Base-by-base conservation (phyloP, 768 basidiomycete genomes). In the Multifurca ochricompacta region DNA sequence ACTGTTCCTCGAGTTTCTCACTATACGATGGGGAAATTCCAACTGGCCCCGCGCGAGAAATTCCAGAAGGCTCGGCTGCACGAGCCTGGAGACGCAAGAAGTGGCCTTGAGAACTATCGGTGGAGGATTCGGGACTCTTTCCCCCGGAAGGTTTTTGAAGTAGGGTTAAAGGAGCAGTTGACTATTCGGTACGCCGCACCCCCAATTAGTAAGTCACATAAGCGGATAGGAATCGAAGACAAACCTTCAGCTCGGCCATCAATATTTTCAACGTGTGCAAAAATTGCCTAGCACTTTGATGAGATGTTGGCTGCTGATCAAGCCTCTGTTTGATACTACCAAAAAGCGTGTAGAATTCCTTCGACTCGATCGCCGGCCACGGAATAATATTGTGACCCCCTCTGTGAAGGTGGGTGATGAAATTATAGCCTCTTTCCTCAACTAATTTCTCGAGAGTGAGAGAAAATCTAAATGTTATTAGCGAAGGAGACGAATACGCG, bases 241-340 rank as follows among this genome's bases (percentile, higher is more conserved):
- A 19, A 35, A 79, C 82, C 74, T 83, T 83, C 40, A 83, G 61
- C 52, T 83, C 83, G 4, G 82, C 82, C 82, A 83, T 83, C 37
- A 83, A 59, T 0, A 79, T 80, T 64, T 83, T 83, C 64, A 84
- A 65, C 2, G 74, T 70, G 23, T 77, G 74, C 9, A 83, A 63
- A 58, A 84, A 83, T 51, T 78, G 72, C 13, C 77, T 77, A 0
- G 78, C 82, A 0, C 73, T 69, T 0, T 63, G 66, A 60, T 83
- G 80, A 0, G 81, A 81, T 1, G 76, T 51, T 3, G 60, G 52
- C 58, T 82, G 80, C 36, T 71, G 69, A 54, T 82, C 77, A 5
- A 84, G 64, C 4, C 67, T 68, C 46, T 66, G 66, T 56, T 77
- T 79, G 19, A 84, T 56, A 0, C 67, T 64, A 0, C 69, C 67